Conservation (phyloP, 2,329 filamentous ascomycete species). For the Penicillium sp. region DNA sequence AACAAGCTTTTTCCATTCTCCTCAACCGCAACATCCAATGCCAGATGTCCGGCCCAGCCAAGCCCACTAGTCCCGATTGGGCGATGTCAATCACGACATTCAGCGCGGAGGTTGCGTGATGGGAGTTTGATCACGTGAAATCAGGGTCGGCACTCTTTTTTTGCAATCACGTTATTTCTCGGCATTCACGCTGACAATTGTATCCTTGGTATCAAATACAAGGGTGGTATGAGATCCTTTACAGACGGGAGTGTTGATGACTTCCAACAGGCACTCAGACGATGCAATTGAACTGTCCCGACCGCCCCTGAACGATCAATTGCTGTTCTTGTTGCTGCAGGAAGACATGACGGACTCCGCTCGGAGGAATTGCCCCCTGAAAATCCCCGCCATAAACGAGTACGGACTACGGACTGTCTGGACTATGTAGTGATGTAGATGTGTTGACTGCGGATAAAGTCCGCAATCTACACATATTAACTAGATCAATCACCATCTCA, state of each 20-base stretch:
- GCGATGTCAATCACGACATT: constrained; percentile 25
- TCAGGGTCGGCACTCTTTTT: background rate
- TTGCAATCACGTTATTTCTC: background rate
- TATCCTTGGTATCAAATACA: no score
- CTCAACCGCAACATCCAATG: background rate
- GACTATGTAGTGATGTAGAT: background rate
- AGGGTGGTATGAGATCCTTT: background rate
- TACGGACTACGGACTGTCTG: constrained; percentile 5
- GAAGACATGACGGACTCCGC: background rate
- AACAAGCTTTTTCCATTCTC: background rate
- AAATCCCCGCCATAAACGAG: constrained; percentile 24
- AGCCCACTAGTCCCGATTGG: constrained; percentile 8
- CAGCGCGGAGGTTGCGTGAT: constrained; percentile 27
- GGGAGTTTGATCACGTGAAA: constrained; percentile 24
- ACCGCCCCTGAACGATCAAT: background rate
- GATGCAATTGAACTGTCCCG: background rate
- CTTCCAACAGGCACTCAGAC: background rate
- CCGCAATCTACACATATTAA: background rate
- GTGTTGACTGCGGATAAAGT: background rate
- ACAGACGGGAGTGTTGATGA: background rate
- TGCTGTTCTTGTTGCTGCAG: background rate
- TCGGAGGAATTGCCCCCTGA: constrained; percentile 23
- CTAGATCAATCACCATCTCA: background rate
- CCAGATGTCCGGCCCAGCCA: constrained; percentile 1
- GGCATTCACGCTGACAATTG: background rate